phyloP scores from a whole-genome alignment of 73 alveolate species.

The Paramecium bursaria region DNA sequence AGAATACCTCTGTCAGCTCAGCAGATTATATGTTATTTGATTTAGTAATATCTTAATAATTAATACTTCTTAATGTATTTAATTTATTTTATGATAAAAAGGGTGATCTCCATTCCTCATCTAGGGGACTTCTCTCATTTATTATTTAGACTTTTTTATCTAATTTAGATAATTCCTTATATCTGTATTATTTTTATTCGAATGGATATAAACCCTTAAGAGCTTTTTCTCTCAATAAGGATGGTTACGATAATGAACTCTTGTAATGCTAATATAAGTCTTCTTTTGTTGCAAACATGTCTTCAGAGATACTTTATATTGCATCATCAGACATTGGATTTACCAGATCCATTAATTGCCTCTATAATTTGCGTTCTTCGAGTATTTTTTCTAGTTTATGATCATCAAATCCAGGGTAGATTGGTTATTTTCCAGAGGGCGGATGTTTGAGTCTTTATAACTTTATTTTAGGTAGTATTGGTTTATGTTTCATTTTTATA shows the following conservation, averaged over 20 bases:
- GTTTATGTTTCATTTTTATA: too few species aligned
- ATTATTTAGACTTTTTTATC: conserved; percentile 31
- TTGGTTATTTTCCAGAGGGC: too few species aligned
- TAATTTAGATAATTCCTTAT: conserved; percentile 15
- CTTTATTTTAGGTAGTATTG: too few species aligned
- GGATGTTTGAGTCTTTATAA: too few species aligned
- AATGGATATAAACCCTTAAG: conserved; percentile 49
- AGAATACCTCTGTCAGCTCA: neutral
- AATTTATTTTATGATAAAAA: neutral
- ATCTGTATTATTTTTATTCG: neutral
- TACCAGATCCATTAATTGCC: conserved; percentile 9
- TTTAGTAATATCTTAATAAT: neutral
- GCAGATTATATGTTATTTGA: conserved; percentile 1
- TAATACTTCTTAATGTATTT: neutral
- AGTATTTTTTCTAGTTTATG: conserved; percentile 17
- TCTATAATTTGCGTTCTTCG: conserved; percentile 13
- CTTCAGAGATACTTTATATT: neutral
- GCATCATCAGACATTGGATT: conserved; percentile 40
- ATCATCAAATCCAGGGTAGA: too few species aligned
- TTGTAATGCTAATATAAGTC: conserved; percentile 35
- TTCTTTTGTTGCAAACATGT: neutral
- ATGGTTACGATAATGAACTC: conserved; percentile 10
- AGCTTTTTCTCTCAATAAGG: conserved; percentile 24
- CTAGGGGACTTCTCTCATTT: conserved; percentile 43
- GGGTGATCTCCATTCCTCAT: conserved; percentile 52